Evolutionary conservation across 164 flowering plant genomes (phyloP).

Genomic region (Pachysandra terminalis): DNA sequence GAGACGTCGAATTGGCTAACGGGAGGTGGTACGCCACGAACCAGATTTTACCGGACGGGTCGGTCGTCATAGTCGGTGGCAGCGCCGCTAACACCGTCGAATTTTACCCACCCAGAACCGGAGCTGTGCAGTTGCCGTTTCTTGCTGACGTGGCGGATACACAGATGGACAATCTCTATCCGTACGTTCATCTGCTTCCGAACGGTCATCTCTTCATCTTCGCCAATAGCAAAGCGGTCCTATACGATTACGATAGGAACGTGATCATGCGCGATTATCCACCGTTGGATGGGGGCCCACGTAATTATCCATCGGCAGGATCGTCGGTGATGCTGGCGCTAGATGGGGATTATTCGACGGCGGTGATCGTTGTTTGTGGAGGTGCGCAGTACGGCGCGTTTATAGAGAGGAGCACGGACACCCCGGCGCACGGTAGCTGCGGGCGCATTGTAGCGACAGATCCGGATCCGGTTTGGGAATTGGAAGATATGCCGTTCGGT

Average conservation of each 20-base stretch:
- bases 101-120: slow-evolving; percentile 53
- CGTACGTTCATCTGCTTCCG: slow-evolving; percentile 81
- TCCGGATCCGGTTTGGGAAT: slow-evolving; percentile 57
- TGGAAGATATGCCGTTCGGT: slow-evolving; percentile 84
- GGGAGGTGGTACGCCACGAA: slow-evolving; percentile 49
- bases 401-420: slow-evolving; percentile 37
- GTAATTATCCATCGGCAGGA: slow-evolving; percentile 89
- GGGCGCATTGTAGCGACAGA: slow-evolving; percentile 72
- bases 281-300: slow-evolving; percentile 63
- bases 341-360: slow-evolving; percentile 46
- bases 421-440: slow-evolving; percentile 78
- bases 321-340: slow-evolving; percentile 80
- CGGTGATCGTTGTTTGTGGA: slow-evolving; percentile 76
- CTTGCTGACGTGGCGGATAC: slow-evolving; percentile 46
- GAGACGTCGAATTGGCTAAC: slow-evolving; percentile 14
- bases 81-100: slow-evolving; percentile 41
- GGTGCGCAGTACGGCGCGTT: slow-evolving; percentile 80
- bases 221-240: slow-evolving; percentile 63
- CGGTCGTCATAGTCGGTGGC: slow-evolving; percentile 42
- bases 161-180: slow-evolving; percentile 85
- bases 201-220: slow-evolving; percentile 74
- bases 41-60: slow-evolving; percentile 49
- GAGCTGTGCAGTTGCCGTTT: slow-evolving; percentile 50
- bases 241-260: slow-evolving; percentile 41
- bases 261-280: slow-evolving; percentile 43